A percentile compares a stretch with the other conserved stretches of the same genome.
Conservation (phyloP, 805 yeast species). For the Schizosaccharomyces pombe region DNA sequence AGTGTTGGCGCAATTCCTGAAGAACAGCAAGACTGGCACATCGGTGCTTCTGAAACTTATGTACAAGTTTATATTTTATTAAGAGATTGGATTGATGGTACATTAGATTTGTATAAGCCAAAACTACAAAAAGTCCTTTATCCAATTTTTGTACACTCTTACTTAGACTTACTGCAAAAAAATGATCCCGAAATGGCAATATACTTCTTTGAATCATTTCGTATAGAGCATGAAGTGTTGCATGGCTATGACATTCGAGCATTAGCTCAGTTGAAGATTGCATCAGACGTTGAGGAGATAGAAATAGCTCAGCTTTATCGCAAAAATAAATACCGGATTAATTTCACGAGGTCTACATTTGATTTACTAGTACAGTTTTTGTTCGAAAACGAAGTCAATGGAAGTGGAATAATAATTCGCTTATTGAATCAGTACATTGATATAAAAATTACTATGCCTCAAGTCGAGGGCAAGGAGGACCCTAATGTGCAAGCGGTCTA, state of each 20-base stretch:
- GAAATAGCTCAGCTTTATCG: conserved; percentile 56
- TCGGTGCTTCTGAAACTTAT: conserved; percentile 42
- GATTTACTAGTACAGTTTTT: conserved; percentile 64
- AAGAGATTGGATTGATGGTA: conserved; percentile 76
- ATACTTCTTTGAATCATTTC: conserved; percentile 46
- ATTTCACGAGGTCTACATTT: conserved; percentile 61
- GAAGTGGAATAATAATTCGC: conserved; percentile 71
- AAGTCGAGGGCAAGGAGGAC: background rate
- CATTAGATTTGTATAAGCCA: conserved; percentile 71
- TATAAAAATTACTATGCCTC: background rate
- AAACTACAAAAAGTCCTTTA: conserved; percentile 64
- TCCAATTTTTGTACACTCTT: conserved; percentile 78
- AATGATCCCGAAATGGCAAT: conserved; percentile 19
- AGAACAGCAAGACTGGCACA: conserved; percentile 1
- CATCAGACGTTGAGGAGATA: conserved; percentile 64
- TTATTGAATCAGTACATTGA: conserved; percentile 51
- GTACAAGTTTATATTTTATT: conserved; percentile 59
- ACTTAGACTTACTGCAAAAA: conserved; percentile 51
- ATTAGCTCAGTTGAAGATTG: conserved; percentile 48
- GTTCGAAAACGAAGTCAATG: conserved; percentile 77
- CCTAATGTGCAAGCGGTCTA: conserved; percentile 16
- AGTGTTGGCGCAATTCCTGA: conserved; percentile 9
- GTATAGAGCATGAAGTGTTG: conserved; percentile 44
- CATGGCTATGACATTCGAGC: conserved; percentile 59
- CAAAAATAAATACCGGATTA: conserved; percentile 46